Evolutionary conservation across 176 grass and related monocot genomes (phyloP), one percentile per base, ranked within the genome.

Genomic region (Eleusine coracana): DNA sequence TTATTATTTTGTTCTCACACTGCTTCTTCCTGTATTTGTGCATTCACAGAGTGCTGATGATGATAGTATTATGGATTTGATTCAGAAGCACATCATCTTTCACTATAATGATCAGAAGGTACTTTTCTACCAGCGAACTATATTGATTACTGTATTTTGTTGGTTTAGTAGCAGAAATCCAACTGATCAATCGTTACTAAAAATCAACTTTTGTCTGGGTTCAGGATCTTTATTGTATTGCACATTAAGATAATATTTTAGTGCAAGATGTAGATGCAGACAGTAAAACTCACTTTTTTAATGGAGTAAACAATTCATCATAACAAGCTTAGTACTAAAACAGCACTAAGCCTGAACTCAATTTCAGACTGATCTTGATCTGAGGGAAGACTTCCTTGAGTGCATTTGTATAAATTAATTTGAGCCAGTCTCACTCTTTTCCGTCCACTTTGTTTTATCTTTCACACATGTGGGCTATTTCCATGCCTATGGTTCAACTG

Each of bases 61-160:
- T 89, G 97, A 89, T 79, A 87, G 90, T 63, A 89, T 96, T 45
- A 82, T 94, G 70, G 92, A 92, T 83, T 88, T 96, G 64, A 87
- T 99, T 87, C 89, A 89, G 80, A 87, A 76, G 70, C 93, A 94
- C 68, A 90, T 99, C 38, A 76, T 93, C 51, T 91, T 86, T 55
- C 85, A 92, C 73, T 92, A 83, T 76, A 82, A 90, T 86, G 89
- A 86, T 70, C 89, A 96, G 25, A 85, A 98, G 97, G 97, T 99
- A 96, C 45, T 80, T 78, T 28, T 28, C 48, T 78, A 18, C 41
- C 38, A 66, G 8, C 38, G 16, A 68, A 41, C 20, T 86, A 39
- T 83, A 62, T 77, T 25, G 75, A 65, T 76, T 14, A 21, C 72
- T 80, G 18, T 77, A 77, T 45, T 82, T 14, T 21, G 17, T 7